Evolutionary conservation across 2,329 filamentous ascomycete genomes (phyloP), one percentile per base, ranked within the genome.

Genomic region (Thelonectria blattea): DNA sequence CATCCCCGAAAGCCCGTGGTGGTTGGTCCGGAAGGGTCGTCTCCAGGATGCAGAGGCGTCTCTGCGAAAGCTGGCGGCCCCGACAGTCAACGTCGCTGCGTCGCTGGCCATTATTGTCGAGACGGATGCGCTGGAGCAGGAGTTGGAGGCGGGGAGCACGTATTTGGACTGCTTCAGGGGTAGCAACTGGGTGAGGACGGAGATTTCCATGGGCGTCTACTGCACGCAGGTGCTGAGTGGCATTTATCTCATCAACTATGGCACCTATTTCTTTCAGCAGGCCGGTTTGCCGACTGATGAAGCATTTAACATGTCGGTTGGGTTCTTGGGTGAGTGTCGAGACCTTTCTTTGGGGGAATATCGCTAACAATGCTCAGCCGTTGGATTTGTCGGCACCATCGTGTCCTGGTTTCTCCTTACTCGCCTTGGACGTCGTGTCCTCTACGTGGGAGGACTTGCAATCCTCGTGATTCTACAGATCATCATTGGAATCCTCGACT

Each of bases 91-190:
- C 73, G 59, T 63, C 8, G 39, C 66, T 1, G 73, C 75, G 24
- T 72, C 76, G 37, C 74, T 81, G 63, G 71, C 76, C 53, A 93
- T 94, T 89, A 96, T 96, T 85, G 85, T 91, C 5, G 74, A 80
- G 47, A 81, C 79, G 2, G 74, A 79, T 58, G 73, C 79, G 56
- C 69, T 81, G 1, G 81, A 84, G 62, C 73, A 75, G 52, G 71
- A 76, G 39, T 68, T 77, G 42, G 72, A 71, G 4, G 63, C 68
- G 0, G 80, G 79, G 0, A 75, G 74, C 3, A 74, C 68, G 2
- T 82, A 83, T 57, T 52, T 68, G 5, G 80, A 84, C 62, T 82
- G 79, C 58, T 84, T 85, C 73, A 73, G 72, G 9, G 81, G 81
- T 7, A 74, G 75, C 8, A 78, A 84, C 59, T 73, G 77, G 1